Evolutionary conservation across 2,329 filamentous ascomycete genomes (phyloP), one percentile per base, ranked within the genome.

Genomic region (Alternaria sp.): DNA sequence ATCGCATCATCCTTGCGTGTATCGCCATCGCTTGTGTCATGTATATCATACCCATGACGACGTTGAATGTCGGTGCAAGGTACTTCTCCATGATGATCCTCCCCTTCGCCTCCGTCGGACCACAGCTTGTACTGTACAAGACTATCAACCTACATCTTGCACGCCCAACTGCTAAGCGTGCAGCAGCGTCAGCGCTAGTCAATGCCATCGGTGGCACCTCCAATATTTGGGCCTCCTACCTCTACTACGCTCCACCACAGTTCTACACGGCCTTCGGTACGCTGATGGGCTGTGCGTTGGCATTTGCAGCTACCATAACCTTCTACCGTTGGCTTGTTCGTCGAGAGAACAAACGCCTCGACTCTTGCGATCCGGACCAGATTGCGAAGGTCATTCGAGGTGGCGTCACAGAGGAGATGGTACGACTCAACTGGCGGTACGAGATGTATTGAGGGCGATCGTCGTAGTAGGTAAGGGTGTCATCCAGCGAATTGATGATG

Each of bases 1-100:
- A 82, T 73, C 82, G 66, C 16, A 66, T 71, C 54, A 68, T 71
- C 26, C 38, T 69, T 12, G 54, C 83, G 59, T 85, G 85, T 64
- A 73, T 79, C 53, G 59, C 68, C 12, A 69, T 59, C 4, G 62
- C 71, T 12, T 68, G 65, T 28, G 68, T 63, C 9, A 72, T 75
- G 38, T 84, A 82, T 47, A 57, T 75, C 56, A 75, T 76, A 34
- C 75, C 74, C 51, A 69, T 76, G 59, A 56, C 68, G 11, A 77
- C 74, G 5, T 58, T 73, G 34, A 72, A 71, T 47, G 64, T 72
- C 28, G 73, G 68, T 4, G 70, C 72, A 24, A 72, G 76, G 41
- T 78, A 78, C 61, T 65, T 77, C 44, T 66, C 73, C 24, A 73
- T 76, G 65, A 71, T 71, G 64, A 59, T 71, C 39, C 58, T 66